phyloP scores from a whole-genome alignment of 306 rosid species.

The Hippophae rhamnoides region DNA sequence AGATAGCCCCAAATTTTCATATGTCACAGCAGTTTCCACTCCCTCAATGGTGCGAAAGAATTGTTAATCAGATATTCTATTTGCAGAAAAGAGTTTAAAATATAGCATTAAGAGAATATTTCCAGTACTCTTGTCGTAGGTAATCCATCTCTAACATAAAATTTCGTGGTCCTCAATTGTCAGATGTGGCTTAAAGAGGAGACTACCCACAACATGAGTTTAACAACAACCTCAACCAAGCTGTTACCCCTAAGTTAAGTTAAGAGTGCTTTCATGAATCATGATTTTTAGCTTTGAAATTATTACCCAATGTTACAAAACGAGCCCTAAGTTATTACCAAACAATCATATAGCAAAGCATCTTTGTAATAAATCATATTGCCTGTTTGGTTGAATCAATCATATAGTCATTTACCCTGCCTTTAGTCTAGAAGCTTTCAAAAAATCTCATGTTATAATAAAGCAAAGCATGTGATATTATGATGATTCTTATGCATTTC shows the following conservation, averaged over 20 bases:
- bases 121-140: background rate
- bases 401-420: background rate
- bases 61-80: background rate
- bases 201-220: background rate
- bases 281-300: background rate
- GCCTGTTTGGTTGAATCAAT: background rate
- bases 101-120: background rate
- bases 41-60: slow-evolving; percentile 42
- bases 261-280: slow-evolving; percentile 13
- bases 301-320: background rate
- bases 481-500: background rate
- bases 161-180: no score
- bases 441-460: background rate
- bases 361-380: no score
- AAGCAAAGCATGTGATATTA: background rate
- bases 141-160: no score
- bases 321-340: no score
- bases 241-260: slow-evolving; percentile 4
- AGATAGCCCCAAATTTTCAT: slow-evolving; percentile 68
- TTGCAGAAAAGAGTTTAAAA: background rate
- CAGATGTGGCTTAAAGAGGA: no score
- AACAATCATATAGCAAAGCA: no score
- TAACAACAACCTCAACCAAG: background rate
- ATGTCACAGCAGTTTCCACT: slow-evolving; percentile 73
- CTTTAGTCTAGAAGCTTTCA: background rate